phyloP scores from a whole-genome alignment of 176 grass and related monocot species.

The Rhynchospora tenuis region DNA sequence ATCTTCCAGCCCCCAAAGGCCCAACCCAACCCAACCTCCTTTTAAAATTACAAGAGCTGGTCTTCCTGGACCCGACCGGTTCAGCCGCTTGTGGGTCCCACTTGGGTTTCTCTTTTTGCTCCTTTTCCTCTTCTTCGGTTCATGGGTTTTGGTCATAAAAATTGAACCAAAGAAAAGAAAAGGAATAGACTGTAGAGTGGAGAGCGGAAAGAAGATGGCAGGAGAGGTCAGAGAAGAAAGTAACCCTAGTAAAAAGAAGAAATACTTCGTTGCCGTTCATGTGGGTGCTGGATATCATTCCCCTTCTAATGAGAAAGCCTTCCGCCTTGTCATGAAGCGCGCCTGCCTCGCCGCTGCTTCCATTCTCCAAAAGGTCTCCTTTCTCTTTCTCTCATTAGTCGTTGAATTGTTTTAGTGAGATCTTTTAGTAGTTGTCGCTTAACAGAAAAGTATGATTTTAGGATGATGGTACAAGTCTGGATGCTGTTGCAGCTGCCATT shows the following conservation, averaged over 20 bases:
- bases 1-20: too few relatives aligned
- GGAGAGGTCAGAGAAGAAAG: conserved; percentile 3
- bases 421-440: conserved; percentile 1
- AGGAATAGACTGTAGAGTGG: background rate
- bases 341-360: conserved; percentile 64
- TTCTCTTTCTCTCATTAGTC: background rate
- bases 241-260: conserved; percentile 3
- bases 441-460: conserved; percentile 32
- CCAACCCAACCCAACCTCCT: too few relatives aligned
- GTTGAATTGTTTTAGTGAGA: background rate
- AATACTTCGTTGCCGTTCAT: conserved; percentile 75
- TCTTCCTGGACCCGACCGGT: too few relatives aligned
- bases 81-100: too few relatives aligned
- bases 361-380: conserved; percentile 47
- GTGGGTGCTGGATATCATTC: conserved; percentile 85
- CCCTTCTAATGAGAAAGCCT: conserved; percentile 67
- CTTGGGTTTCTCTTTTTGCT: too few relatives aligned
- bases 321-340: conserved; percentile 65
- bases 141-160: too few relatives aligned
- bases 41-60: too few relatives aligned
- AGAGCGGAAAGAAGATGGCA: conserved; percentile 5
- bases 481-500: conserved; percentile 80
- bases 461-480: conserved; percentile 60
- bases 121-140: too few relatives aligned
- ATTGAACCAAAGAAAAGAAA: background rate